These are phyloP conservation scores for Peronosclerospora sorghi DNA, from an alignment of 352 stramenopile genomes.

Conservation along the genomic window DNA sequence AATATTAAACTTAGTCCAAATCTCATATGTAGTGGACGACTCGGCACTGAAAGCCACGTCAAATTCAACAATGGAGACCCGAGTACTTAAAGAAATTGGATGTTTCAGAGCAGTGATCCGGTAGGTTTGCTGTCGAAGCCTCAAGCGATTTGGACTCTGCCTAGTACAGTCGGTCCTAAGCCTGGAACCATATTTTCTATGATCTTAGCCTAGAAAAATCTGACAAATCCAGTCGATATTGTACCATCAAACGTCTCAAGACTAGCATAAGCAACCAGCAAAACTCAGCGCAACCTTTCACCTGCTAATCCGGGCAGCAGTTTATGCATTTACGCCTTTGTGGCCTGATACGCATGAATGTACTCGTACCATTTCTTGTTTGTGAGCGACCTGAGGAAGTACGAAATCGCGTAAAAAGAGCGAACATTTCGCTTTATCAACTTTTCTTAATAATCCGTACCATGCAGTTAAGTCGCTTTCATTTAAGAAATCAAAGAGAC, in stretches of 20 bases:
- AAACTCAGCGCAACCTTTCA: background rate
- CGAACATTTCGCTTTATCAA: background rate
- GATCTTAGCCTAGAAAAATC: background rate
- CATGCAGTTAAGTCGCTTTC: slow-evolving; percentile 25
- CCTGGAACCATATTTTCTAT: no score
- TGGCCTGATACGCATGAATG: slow-evolving; percentile 16
- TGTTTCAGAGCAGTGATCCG: no score
- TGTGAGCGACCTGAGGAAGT: slow-evolving; percentile 24
- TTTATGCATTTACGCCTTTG: slow-evolving; percentile 9
- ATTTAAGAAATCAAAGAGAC: slow-evolving; percentile 19
- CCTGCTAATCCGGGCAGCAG: slow-evolving; percentile 4
- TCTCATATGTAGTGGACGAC: no score
- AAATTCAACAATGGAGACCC: no score
- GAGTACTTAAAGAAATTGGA: no score
- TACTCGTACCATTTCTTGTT: slow-evolving; percentile 33
- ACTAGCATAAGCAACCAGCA: slow-evolving; percentile 6
- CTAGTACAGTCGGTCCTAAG: slow-evolving; percentile 11
- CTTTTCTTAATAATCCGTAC: slow-evolving; percentile 9
- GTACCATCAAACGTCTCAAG: slow-evolving; percentile 29
- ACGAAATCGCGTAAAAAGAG: background rate
- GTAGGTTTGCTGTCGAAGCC: slow-evolving; percentile 4
- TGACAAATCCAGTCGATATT: slow-evolving; percentile 22
- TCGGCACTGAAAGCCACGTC: no score
- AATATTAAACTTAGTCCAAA: no score
- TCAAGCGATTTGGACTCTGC: slow-evolving; percentile 18